Percentiles rank a stretch among this genome's conserved stretches.
Conservation (phyloP, 176 grass and related monocot species). For the Triticum timopheevii region DNA sequence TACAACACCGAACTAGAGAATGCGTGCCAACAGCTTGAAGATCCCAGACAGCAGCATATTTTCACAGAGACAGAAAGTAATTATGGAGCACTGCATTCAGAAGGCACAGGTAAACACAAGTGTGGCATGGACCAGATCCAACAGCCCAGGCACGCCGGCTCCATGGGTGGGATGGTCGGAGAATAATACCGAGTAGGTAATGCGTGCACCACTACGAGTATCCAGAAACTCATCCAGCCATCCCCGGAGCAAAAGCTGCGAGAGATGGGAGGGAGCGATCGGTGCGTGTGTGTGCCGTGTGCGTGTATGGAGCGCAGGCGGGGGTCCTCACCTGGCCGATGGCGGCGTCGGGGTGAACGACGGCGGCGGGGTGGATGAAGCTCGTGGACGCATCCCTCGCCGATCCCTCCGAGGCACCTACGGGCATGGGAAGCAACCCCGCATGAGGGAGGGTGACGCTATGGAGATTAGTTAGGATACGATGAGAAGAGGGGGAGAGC, state of each 20-base stretch:
- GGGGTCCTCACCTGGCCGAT: constrained; percentile 63
- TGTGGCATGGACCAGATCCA: neutral
- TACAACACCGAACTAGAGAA: neutral
- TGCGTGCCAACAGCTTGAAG: neutral
- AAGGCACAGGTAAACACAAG: constrained; percentile 20
- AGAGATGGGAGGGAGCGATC: neutral
- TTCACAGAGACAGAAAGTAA: neutral
- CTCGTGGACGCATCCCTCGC: constrained; percentile 18
- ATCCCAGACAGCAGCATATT: neutral
- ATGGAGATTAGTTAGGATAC: neutral
- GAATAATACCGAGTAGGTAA: neutral
- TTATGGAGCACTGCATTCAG: neutral
- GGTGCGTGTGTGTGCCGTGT: neutral
- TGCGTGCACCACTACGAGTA: neutral
- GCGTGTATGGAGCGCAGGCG: neutral
- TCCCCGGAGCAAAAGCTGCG: neutral
- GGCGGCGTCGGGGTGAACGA: constrained; percentile 69
- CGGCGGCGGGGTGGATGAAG: constrained; percentile 49
- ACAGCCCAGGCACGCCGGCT: neutral
- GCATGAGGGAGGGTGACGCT: neutral
- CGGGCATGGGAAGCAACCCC: neutral
- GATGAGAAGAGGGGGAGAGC: neutral
- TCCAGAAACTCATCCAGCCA: neutral
- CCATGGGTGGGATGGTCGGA: neutral
- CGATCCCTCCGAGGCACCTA: constrained; percentile 28